Evolutionary conservation across 345 rosid genomes (phyloP).

Genomic region (Acer yangbiense): DNA sequence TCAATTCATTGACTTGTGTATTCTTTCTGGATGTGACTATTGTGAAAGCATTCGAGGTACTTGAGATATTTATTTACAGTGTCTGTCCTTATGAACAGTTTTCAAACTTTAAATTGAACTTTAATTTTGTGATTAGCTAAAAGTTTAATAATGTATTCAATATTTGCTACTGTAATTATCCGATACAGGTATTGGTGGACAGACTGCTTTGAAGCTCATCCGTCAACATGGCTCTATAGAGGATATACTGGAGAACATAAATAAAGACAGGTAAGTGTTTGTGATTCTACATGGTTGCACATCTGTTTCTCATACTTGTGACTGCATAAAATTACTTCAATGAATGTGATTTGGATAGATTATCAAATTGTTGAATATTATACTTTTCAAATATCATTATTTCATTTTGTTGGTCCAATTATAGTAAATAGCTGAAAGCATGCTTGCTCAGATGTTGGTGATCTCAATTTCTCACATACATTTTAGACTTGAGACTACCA

Average conservation of each 20-base stretch:
- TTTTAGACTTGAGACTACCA: neutral
- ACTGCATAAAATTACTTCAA: neutral
- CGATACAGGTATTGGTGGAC: conserved; percentile 82
- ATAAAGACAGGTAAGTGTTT: conserved; percentile 67
- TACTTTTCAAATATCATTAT: neutral
- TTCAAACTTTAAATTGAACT: conserved; percentile 1
- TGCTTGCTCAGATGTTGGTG: neutral
- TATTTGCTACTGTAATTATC: conserved; percentile 10
- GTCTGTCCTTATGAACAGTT: neutral
- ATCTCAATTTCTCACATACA: neutral
- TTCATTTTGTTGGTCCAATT: neutral
- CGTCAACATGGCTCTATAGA: conserved; percentile 93
- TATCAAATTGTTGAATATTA: neutral
- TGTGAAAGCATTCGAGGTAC: conserved; percentile 94
- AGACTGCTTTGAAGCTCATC: conserved; percentile 89
- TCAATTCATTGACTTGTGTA: conserved; percentile 92
- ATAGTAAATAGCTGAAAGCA: neutral
- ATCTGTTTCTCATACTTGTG: neutral
- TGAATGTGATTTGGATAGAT: neutral
- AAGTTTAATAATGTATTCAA: neutral
- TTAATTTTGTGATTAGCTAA: conserved; percentile 3
- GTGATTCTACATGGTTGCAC: neutral
- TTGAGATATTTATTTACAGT: conserved; percentile 13
- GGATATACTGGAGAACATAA: conserved; percentile 75
- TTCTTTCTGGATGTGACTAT: conserved; percentile 97